Evolutionary conservation across 495 filamentous ascomycete species (phyloP), one percentile per base, ranked within the genome.

Genomic region (Penicillium bialowiezense): DNA sequence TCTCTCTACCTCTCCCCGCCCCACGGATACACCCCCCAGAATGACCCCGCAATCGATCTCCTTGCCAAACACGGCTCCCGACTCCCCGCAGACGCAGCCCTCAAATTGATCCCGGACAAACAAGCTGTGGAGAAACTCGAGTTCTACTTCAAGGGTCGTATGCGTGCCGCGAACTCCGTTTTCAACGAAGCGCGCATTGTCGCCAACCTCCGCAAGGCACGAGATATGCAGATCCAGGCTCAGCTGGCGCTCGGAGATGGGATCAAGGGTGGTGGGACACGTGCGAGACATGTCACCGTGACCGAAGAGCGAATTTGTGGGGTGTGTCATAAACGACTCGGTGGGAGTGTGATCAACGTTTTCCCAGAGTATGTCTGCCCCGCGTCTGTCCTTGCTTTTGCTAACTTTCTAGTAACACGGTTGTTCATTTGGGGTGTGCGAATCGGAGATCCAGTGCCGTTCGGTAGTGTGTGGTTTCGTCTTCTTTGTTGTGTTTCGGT

Each of bases 41-140:
- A 91, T 56, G 77, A 70, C 0, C 88, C 91, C 2, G 93, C 93
- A 5, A 77, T 98, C 9, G 79, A 83, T n/a, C 78, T 98, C 32
- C 83, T 98, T 5, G 90, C 88, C 34, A 86, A 87, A 51, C 93
- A 98, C 57, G 93, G 93, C 39, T 90, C 91, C 18, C 87, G 93
- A 12, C 80, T 98, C 18, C 91, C 95, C 0, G 90, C 93, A 3
- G 80, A 84, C 12, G 87, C 87, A 10, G 92, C 91, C 0, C 77
- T 98, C 4, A 81, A 83, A 9, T 73, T 97, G 20, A 89, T 98
- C n/a, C 93, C 93, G 0, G 79, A 88, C 45, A 65, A 78, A 5
- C 76, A 97, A 4, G 84, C 89, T 7, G 78, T 97, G 15, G 72
- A 79, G 35, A 80, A 95, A 32, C 83, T 98, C 3, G 88, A 92